Conservation (phyloP, 208 protist genomes). For the Acanthamoeba triangularis region DNA sequence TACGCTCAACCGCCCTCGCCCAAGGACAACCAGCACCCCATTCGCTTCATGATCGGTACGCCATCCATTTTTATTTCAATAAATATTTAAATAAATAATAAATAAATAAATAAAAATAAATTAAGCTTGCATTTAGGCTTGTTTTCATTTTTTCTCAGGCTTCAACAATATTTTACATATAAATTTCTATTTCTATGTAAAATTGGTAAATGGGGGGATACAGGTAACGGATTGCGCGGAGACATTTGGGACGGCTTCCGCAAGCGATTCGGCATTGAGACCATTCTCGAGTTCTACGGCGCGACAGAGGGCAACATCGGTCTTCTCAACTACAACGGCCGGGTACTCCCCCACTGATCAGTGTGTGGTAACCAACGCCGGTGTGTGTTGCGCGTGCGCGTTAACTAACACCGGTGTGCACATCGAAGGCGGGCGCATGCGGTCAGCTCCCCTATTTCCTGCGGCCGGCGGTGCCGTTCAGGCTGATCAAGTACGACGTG, state of each 20-base stretch:
- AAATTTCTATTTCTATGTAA: too few relatives aligned
- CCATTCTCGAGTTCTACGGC: conserved; percentile 93
- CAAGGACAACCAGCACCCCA: conserved; percentile 78
- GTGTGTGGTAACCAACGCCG: background rate
- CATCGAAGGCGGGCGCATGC: conserved; percentile 1
- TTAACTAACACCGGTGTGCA: background rate
- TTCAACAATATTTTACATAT: too few relatives aligned
- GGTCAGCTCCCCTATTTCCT: conserved; percentile 54
- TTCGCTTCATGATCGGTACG: conserved; percentile 31
- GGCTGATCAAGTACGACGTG: conserved; percentile 74
- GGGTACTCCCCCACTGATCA: background rate
- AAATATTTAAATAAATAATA: too few relatives aligned
- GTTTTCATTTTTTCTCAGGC: too few relatives aligned
- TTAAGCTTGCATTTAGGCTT: too few relatives aligned
- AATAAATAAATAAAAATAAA: too few relatives aligned
- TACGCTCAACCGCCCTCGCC: conserved; percentile 46
- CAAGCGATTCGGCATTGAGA: conserved; percentile 37
- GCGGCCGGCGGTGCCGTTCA: conserved; percentile 39
- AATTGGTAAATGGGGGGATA: too few relatives aligned
- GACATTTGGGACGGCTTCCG: conserved; percentile 91
- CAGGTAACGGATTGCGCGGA: conserved; percentile 94
- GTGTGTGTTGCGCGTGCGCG: background rate
- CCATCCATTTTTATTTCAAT: background rate
- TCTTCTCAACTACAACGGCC: conserved; percentile 76
- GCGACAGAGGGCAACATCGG: conserved; percentile 89